Evolutionary conservation across 1,284 basidiomycete genomes (phyloP).

Genomic region (Ganoderma lingzhi): DNA sequence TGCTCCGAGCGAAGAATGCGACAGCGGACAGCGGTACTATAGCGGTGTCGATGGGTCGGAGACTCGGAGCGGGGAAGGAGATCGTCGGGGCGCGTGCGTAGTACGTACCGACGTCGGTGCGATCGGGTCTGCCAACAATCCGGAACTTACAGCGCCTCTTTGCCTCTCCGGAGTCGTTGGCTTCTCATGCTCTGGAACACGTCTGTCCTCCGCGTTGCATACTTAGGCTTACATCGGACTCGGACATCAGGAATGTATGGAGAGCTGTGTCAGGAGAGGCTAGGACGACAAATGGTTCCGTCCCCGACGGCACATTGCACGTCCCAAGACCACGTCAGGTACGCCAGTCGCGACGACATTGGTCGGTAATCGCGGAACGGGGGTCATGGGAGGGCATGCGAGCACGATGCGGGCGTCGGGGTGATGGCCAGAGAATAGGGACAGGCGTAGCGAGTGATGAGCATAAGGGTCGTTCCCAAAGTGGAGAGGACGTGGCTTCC

Average conservation of each 20-base stretch:
- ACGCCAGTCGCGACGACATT: constrained; percentile 5
- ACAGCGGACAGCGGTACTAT: neutral
- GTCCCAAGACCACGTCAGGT: constrained; percentile 8
- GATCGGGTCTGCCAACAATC: no score
- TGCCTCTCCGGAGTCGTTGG: neutral
- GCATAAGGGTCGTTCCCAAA: constrained; percentile 10
- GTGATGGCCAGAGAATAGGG: constrained; percentile 26
- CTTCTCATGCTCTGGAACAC: neutral
- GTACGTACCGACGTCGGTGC: no score
- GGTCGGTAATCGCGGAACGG: constrained; percentile 6
- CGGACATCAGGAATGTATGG: neutral
- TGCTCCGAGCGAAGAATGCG: constrained; percentile 1
- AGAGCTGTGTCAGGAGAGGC: neutral
- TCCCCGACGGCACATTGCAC: neutral
- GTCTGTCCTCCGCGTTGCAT: neutral
- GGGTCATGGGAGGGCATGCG: constrained; percentile 18
- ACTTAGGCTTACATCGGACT: neutral
- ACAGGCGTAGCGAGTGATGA: constrained; percentile 23
- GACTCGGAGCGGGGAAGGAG: no score
- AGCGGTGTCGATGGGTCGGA: neutral
- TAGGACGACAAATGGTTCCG: neutral
- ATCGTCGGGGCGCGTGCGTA: no score
- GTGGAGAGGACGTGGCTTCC: constrained; percentile 6
- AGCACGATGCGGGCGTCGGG: constrained; percentile 6
- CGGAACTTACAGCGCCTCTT: neutral